Evolutionary conservation across 73 alveolate genomes (phyloP).

Genomic region (Loxodes magnus): DNA sequence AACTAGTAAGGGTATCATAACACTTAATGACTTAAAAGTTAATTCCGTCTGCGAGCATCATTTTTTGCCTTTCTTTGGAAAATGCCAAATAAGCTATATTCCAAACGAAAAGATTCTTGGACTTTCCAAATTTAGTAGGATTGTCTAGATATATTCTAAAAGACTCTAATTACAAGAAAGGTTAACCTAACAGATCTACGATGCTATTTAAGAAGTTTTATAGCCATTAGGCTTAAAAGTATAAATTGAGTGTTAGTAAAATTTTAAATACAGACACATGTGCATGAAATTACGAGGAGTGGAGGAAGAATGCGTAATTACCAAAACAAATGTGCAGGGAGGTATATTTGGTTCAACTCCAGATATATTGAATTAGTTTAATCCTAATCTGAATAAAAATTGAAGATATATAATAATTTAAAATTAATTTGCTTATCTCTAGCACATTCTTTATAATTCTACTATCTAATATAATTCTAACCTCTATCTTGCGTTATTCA

Average conservation of each 20-base stretch:
- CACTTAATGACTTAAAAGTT: background rate
- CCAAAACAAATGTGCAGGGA: too few relatives aligned
- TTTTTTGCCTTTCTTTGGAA: constrained; percentile 15
- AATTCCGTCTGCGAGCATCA: constrained; percentile 23
- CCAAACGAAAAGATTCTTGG: constrained; percentile 16
- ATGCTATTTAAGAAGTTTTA: constrained; percentile 10
- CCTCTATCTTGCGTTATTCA: too few relatives aligned
- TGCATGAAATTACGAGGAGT: constrained; percentile 17
- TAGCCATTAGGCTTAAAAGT: constrained; percentile 7
- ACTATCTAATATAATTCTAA: too few relatives aligned
- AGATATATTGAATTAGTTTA: too few relatives aligned
- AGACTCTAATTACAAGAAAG: constrained; percentile 24
- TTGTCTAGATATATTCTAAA: constrained; percentile 7
- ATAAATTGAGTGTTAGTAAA: constrained; percentile 14
- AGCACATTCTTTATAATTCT: too few relatives aligned
- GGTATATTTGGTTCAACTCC: too few relatives aligned
- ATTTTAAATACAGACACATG: background rate
- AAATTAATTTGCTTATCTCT: too few relatives aligned
- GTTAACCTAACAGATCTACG: constrained; percentile 16
- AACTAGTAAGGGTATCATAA: background rate
- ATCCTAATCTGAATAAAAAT: too few relatives aligned
- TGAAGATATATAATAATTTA: too few relatives aligned
- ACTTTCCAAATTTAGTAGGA: constrained; percentile 12
- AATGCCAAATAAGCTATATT: constrained; percentile 15
- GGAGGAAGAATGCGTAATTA: background rate